Evolutionary conservation across 495 filamentous ascomycete genomes (phyloP).

Genomic region (Neurospora intermedia): DNA sequence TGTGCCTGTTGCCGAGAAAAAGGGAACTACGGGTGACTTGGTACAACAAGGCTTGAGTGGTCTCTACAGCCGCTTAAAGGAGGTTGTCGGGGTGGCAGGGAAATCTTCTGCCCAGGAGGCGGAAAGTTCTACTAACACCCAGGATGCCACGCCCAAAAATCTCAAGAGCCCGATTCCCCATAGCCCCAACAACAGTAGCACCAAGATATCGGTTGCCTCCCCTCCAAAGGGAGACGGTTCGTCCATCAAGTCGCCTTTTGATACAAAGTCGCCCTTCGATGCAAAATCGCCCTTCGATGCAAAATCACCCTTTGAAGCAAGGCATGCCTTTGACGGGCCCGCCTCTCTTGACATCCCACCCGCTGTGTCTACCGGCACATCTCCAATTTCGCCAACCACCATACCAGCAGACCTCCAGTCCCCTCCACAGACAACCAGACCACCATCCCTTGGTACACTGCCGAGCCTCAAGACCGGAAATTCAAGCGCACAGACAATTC

Average conservation of each 20-base stretch:
- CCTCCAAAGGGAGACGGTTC: conserved; percentile 25
- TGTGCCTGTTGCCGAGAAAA: conserved; percentile 48
- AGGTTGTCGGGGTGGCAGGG: conserved; percentile 56
- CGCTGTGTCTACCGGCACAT: neutral
- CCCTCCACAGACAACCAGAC: conserved; percentile 39
- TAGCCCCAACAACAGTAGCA: conserved; percentile 22
- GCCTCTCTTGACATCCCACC: neutral
- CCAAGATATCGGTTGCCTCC: conserved; percentile 27
- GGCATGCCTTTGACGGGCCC: neutral
- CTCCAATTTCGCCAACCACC: conserved; percentile 1
- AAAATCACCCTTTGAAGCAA: neutral
- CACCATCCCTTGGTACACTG: conserved; percentile 44
- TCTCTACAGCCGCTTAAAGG: conserved; percentile 70
- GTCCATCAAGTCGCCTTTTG: conserved; percentile 6
- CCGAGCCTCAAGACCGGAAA: conserved; percentile 44
- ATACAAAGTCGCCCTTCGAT: neutral
- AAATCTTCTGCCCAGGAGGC: conserved; percentile 43
- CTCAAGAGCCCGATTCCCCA: conserved; percentile 19
- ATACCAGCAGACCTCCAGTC: conserved; percentile 27
- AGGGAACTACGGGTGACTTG: conserved; percentile 57
- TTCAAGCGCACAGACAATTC: conserved; percentile 34
- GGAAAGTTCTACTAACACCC: conserved; percentile 20
- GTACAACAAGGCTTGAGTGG: conserved; percentile 76
- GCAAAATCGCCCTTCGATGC: neutral
- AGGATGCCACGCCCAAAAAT: conserved; percentile 25